Conservation (phyloP, 108 stramenopile genomes). For the Conticribra weissflogii region DNA sequence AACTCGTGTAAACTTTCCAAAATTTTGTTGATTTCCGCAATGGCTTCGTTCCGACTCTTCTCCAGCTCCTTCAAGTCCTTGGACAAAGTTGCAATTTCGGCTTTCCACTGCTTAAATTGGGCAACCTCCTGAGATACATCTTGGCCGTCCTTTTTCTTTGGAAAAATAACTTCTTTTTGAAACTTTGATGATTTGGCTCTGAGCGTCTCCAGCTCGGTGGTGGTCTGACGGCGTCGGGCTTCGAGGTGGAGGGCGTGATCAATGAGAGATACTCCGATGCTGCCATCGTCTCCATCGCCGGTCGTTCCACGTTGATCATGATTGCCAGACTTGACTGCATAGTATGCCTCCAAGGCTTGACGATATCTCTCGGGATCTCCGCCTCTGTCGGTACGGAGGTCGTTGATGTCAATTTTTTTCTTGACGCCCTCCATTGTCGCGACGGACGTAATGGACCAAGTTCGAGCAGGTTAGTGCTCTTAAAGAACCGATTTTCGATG, state of each 20-base stretch:
- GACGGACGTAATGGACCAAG: too few species aligned
- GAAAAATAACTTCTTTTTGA: conserved; percentile 85
- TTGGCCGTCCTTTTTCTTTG: conserved; percentile 54
- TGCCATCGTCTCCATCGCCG: neutral
- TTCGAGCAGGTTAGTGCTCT: too few species aligned
- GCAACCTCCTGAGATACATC: conserved; percentile 23
- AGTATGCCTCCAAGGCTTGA: conserved; percentile 68
- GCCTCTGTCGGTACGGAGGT: conserved; percentile 90
- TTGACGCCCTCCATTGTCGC: conserved; percentile 13
- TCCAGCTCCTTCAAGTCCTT: conserved; percentile 32
- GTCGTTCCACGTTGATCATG: neutral
- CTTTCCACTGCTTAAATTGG: conserved; percentile 40
- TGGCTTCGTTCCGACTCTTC: conserved; percentile 13
- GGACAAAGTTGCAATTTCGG: conserved; percentile 24
- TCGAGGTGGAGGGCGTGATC: conserved; percentile 91
- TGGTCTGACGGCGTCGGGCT: conserved; percentile 75
- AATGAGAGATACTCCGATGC: conserved; percentile 57
- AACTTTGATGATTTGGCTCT: conserved; percentile 84
- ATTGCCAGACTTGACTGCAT: neutral
- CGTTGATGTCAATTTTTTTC: conserved; percentile 88
- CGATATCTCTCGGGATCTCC: conserved; percentile 92
- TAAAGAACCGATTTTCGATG: too few species aligned
- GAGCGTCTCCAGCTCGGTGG: conserved; percentile 69
- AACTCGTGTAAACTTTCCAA: conserved; percentile 6
- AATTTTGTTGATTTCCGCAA: conserved; percentile 20